Evolutionary conservation across 208 protist species (phyloP).

Genomic region (Trypanosoma theileri): DNA sequence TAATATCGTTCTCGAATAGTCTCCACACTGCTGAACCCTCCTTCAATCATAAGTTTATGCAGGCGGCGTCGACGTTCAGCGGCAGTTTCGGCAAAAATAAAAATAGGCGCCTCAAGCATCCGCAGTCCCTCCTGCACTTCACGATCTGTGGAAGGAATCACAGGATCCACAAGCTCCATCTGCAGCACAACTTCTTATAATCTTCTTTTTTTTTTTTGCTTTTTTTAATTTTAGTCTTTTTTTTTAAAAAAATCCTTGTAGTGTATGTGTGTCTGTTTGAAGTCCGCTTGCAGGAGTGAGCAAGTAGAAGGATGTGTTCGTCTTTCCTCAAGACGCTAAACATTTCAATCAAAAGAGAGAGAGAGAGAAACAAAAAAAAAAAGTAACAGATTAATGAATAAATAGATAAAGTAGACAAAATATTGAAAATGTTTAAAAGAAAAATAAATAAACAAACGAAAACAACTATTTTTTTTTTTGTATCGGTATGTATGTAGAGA

Average conservation of each 20-base stretch:
- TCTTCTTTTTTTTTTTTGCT: background rate
- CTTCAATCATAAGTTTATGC: constrained; percentile 29
- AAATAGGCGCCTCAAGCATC: constrained; percentile 24
- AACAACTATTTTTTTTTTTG: constrained; percentile 1
- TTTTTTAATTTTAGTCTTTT: too few relatives aligned
- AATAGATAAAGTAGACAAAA: background rate
- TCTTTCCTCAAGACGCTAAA: background rate
- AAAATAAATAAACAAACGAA: background rate
- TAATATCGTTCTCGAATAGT: constrained; percentile 11
- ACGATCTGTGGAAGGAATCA: constrained; percentile 28
- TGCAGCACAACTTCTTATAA: background rate
- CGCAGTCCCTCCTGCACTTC: constrained; percentile 26
- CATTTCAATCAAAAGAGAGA: background rate
- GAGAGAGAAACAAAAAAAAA: background rate
- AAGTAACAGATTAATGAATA: background rate
- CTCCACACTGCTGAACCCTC: constrained; percentile 14
- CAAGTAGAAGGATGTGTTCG: background rate
- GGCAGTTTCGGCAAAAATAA: constrained; percentile 28
- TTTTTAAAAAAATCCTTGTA: too few relatives aligned
- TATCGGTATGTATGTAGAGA: background rate
- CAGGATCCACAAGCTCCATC: constrained; percentile 35
- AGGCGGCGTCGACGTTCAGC: constrained; percentile 26
- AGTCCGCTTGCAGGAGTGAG: background rate
- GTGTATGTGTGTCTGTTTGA: background rate
- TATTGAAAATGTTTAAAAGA: background rate